Base-by-base conservation (phyloP, 2,329 filamentous ascomycete genomes). In the Microcyclospora pomicola region DNA sequence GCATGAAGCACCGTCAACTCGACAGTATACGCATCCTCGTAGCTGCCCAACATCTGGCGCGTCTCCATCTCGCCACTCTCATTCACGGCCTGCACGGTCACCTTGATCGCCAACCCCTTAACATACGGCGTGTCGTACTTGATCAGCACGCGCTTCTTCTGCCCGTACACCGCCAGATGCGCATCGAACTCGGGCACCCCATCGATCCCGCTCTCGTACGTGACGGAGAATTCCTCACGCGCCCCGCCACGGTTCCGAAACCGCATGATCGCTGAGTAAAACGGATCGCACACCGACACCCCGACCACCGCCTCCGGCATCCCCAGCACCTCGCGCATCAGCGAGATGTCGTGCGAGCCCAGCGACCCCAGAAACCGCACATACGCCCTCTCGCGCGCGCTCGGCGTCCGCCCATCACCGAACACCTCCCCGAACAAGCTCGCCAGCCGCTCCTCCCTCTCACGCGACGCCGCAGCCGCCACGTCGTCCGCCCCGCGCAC, bases 151-250 rank as follows among this genome's bases (percentile, higher is more conserved):
- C 65, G 67, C 55, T 77, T 78, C 6, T 63, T 58, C 12, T 60
- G 51, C 0, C 66, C 66, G 44, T 73, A 77, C 0, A 78, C 59
- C 2, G 66, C 66, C 6, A 74, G 51, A 32, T 67, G 61, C 0
- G 70, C 67, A 38, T 74, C 71, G 35, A 74, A 73, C 0, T 55
- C 47, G 0, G 72, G 69, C 1, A 79, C 64, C 0, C 52, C 48
- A 44, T 71, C 65, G 15, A 75, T 59, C 0, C 74, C 73, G 0
- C 65, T 67, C 44, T 79, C 74, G 45, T 76, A 79, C 0, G 65
- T 62, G 2, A 75, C 63, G 0, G 68, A 59, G 40, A 75, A 78
- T 15, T 48, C 38, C 12, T 31, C 13, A 24, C 7, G 19, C 19
- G 4, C 19, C 9, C 40, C 40, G 27, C 36, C 49, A 2, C 50